phyloP scores from a whole-genome alignment of 2,329 filamentous ascomycete genomes.

The Emergomyces orientalis region DNA sequence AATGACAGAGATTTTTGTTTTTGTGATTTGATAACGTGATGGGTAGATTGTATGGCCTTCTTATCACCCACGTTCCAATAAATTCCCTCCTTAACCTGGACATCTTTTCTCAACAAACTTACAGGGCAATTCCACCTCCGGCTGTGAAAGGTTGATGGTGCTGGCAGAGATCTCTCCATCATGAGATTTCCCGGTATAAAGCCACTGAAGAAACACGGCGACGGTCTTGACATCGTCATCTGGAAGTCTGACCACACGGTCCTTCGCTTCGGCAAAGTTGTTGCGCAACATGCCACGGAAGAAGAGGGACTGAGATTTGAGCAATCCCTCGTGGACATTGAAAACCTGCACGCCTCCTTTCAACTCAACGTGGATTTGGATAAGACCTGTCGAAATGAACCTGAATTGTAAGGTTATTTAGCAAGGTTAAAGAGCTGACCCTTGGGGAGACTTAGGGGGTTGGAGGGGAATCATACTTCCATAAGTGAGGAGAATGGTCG shows the following conservation, averaged over 20 bases:
- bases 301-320: slow-evolving; percentile 1
- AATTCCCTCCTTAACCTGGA: background rate
- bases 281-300: slow-evolving; percentile 4
- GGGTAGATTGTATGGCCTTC: background rate
- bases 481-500: background rate
- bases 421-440: background rate
- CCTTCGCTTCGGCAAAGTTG: background rate
- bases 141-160: background rate
- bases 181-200: slow-evolving; percentile 3
- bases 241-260: background rate
- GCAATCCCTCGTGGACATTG: slow-evolving; percentile 3
- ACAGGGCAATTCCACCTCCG: slow-evolving; percentile 1
- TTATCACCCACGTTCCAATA: background rate
- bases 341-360: background rate
- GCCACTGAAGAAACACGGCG: slow-evolving; percentile 5
- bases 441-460: background rate
- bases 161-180: background rate
- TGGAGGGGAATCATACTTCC: background rate
- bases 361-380: background rate
- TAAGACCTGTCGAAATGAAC: background rate
- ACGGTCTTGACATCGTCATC: slow-evolving; percentile 3
- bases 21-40: too few relatives aligned
- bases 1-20: background rate
- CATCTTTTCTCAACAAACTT: background rate
- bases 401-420: background rate